These are phyloP conservation scores for Amphibolis antarctica DNA, from an alignment of 106 monocot species.

Conservation along the genomic window DNA sequence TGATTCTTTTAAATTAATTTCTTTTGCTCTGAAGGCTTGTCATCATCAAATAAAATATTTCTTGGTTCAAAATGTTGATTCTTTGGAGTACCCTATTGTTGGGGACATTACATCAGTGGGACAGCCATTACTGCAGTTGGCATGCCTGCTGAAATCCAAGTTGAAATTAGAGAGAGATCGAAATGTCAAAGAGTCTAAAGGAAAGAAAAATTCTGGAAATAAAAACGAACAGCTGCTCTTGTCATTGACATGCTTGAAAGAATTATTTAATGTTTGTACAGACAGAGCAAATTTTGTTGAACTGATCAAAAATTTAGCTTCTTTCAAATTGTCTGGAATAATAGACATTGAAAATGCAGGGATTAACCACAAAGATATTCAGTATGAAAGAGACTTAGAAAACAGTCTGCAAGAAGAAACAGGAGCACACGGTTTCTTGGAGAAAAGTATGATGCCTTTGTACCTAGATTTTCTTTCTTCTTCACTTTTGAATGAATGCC, in stretches of 20 bases:
- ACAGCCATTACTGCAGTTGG: constrained; percentile 45
- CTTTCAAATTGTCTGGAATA: constrained; percentile 12
- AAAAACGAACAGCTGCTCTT: constrained; percentile 31
- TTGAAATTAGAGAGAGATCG: constrained; percentile 24
- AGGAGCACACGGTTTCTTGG: constrained; percentile 30
- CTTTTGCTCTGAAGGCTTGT: constrained; percentile 56
- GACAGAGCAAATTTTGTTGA: constrained; percentile 18
- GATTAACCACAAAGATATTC: constrained; percentile 9
- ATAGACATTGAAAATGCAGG: constrained; percentile 14
- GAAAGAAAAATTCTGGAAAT: constrained; percentile 29
- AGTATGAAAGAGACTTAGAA: constrained; percentile 9
- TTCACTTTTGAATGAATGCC: constrained; percentile 50
- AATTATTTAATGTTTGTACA: constrained; percentile 37
- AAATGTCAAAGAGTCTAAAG: constrained; percentile 41
- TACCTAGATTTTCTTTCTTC: constrained; percentile 26
- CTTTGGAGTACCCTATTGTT: constrained; percentile 23
- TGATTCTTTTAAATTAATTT: constrained; percentile 30
- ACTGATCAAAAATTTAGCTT: constrained; percentile 39
- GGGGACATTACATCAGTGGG: constrained; percentile 53
- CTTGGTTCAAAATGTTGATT: constrained; percentile 18
- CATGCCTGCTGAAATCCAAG: constrained; percentile 34
- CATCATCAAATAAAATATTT: constrained; percentile 46
- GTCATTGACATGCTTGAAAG: constrained; percentile 58
- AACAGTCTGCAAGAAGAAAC: constrained; percentile 6
- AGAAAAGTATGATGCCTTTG: constrained; percentile 44